Conservation (phyloP, 2,329 filamentous ascomycete species). For the Thelonectria discophora region DNA sequence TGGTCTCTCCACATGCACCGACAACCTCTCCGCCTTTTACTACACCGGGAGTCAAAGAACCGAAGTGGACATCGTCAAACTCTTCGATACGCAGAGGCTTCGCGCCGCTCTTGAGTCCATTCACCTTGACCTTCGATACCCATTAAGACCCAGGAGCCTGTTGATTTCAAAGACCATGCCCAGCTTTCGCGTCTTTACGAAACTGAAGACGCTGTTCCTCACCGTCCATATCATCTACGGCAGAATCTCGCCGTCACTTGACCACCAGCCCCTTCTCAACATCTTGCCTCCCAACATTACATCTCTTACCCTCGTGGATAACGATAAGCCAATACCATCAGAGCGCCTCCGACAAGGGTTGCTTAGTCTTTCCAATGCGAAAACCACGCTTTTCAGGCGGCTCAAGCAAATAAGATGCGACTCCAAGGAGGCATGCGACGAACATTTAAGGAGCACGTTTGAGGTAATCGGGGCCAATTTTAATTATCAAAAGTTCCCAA, state of each 20-base stretch:
- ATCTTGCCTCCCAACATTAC: neutral
- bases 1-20: conserved; percentile 1
- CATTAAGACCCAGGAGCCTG: neutral
- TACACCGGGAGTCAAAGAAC: neutral
- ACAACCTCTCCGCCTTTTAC: neutral
- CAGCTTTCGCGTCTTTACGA: neutral
- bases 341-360: conserved; percentile 2
- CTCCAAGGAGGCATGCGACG: conserved; percentile 7
- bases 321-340: conserved; percentile 2
- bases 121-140: neutral
- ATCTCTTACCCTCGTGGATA: neutral
- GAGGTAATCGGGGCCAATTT: neutral
- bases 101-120: neutral
- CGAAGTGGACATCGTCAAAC: neutral
- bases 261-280: neutral
- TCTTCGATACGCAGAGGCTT: neutral
- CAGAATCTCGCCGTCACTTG: neutral
- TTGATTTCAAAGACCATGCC: neutral
- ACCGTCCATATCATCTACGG: neutral
- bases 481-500: conserved; percentile 9
- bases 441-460: neutral
- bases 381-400: conserved; percentile 1
- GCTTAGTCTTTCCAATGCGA: neutral
- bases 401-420: conserved; percentile 8
- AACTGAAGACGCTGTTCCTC: neutral